Percentiles rank a stretch among this genome's conserved stretches.
phyloP scores from a whole-genome alignment of 345 rosid genomes.

The Eutrema yunnanense region DNA sequence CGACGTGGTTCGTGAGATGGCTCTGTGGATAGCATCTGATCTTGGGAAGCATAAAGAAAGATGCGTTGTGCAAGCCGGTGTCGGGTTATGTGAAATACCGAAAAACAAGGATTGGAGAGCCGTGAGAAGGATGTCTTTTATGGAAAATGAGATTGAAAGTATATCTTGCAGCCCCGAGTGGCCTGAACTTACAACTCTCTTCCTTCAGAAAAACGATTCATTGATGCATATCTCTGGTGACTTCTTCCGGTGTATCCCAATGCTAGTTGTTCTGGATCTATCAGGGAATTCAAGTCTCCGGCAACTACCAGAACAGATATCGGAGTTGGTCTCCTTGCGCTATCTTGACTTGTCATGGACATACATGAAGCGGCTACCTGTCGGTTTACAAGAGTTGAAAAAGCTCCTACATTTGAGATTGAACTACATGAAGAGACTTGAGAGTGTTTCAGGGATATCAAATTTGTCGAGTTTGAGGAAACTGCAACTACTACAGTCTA shows the following conservation, averaged over 20 bases:
- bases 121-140: slow-evolving; percentile 22
- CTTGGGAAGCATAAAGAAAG: background rate
- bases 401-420: background rate
- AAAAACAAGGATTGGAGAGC: background rate
- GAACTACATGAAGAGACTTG: background rate
- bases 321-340: background rate
- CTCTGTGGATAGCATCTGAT: slow-evolving; percentile 18
- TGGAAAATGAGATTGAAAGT: slow-evolving; percentile 4
- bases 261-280: slow-evolving; percentile 25
- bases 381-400: background rate
- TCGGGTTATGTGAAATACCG: background rate
- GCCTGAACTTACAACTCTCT: slow-evolving; percentile 24
- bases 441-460: background rate
- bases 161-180: background rate
- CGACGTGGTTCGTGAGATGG: background rate
- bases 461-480: background rate
- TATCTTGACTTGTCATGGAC: slow-evolving; percentile 6
- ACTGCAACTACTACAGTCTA: background rate
- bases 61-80: background rate
- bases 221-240: background rate
- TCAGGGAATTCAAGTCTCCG: background rate
- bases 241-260: slow-evolving; percentile 21
- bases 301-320: slow-evolving; percentile 13
- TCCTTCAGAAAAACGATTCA: background rate
- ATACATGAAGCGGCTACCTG: background rate